Conservation (phyloP, 1,139 yeast genomes). For the Yamadazyma triangularis region DNA sequence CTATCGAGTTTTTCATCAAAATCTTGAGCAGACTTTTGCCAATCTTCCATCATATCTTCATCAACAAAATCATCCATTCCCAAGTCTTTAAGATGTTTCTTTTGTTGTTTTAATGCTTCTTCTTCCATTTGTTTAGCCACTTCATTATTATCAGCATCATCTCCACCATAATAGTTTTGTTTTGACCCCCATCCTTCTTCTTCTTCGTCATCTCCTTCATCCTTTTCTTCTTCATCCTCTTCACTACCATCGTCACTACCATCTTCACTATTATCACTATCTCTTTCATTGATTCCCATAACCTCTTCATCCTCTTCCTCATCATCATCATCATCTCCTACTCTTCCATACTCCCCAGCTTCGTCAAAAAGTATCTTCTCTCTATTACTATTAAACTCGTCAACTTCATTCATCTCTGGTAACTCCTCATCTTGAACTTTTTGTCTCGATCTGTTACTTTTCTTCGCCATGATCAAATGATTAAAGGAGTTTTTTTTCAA, state of each 20-base stretch:
- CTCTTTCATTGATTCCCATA: slow-evolving; percentile 20
- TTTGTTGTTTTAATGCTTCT: slow-evolving; percentile 86
- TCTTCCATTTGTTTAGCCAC: slow-evolving; percentile 76
- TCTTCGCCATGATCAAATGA: too few relatives aligned
- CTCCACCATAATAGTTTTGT: slow-evolving; percentile 78
- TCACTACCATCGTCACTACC: slow-evolving; percentile 27
- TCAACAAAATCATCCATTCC: slow-evolving; percentile 80
- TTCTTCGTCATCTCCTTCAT: slow-evolving; percentile 33
- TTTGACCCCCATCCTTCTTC: slow-evolving; percentile 80
- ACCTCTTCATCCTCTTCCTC: slow-evolving; percentile 32
- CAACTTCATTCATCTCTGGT: slow-evolving; percentile 60
- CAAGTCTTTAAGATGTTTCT: slow-evolving; percentile 75
- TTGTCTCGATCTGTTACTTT: too few relatives aligned
- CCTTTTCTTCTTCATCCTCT: slow-evolving; percentile 26
- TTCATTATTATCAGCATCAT: slow-evolving; percentile 70
- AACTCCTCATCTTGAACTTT: too few relatives aligned
- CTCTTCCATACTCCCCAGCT: slow-evolving; percentile 44
- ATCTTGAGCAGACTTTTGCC: slow-evolving; percentile 44
- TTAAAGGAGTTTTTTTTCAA: too few relatives aligned
- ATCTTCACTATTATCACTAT: slow-evolving; percentile 22
- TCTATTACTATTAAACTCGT: slow-evolving; percentile 61
- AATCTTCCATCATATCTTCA: slow-evolving; percentile 74
- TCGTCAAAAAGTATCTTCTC: slow-evolving; percentile 58
- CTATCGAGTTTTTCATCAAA: slow-evolving; percentile 23
- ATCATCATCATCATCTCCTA: slow-evolving; percentile 22